Evolutionary conservation across 305 asterid genomes (phyloP).

Genomic region (Rubia peregrina): DNA sequence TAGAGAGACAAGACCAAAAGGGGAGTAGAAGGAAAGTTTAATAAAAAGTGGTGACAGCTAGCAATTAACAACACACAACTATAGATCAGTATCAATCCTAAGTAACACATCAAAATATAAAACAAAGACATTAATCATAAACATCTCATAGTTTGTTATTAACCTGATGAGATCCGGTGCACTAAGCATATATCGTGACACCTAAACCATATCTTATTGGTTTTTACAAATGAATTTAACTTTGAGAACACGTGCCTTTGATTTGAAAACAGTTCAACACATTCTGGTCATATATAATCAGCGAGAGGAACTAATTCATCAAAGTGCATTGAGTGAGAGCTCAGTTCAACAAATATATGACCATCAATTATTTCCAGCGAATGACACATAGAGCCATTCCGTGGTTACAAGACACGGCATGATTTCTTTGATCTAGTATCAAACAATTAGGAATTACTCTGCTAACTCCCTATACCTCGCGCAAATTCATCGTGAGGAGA

Average conservation of each 20-base stretch:
- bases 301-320: background rate
- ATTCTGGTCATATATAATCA: background rate
- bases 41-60: background rate
- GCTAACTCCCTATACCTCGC: background rate
- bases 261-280: background rate
- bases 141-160: background rate
- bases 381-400: background rate
- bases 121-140: background rate
- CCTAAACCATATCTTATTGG: background rate
- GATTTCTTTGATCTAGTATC: background rate
- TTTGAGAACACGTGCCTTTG: background rate
- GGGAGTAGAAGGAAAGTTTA: background rate
- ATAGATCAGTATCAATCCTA: background rate
- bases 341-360: background rate
- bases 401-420: background rate
- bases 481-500: background rate
- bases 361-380: background rate
- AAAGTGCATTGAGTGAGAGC: background rate
- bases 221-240: background rate
- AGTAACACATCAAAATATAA: background rate
- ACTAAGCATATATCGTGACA: background rate
- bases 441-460: background rate
- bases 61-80: background rate
- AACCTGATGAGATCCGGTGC: background rate
- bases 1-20: background rate